Conservation (phyloP, 345 rosid genomes). For the Combretum micranthum region DNA sequence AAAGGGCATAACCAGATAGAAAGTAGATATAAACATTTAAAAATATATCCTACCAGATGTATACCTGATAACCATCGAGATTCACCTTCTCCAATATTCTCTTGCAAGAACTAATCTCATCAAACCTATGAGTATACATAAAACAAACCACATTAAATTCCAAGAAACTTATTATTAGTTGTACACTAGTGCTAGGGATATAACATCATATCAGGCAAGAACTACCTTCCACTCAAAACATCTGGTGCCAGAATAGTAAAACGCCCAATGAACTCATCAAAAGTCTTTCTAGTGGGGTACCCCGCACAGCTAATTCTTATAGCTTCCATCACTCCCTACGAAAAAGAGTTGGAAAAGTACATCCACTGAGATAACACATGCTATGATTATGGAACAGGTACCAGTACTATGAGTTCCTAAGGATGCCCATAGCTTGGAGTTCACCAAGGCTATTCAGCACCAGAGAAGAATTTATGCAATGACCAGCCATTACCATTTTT, state of each 20-base stretch:
- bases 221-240: conserved; percentile 49
- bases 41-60: not conserved
- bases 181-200: not conserved
- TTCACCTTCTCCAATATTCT: conserved; percentile 66
- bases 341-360: not conserved
- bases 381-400: conserved; percentile 3
- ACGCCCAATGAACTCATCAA: conserved; percentile 62
- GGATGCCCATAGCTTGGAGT: conserved; percentile 10
- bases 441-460: no score
- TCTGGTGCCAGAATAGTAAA: conserved; percentile 64
- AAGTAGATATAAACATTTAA: not conserved
- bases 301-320: conserved; percentile 99
- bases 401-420: conserved; percentile 2
- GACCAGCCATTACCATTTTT: no score
- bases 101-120: conserved; percentile 75
- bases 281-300: conserved; percentile 81
- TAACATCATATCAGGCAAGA: not conserved
- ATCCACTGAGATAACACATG: conserved; percentile 4
- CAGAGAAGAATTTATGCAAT: no score
- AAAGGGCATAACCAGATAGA: no score
- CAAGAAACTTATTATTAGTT: not conserved
- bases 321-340: conserved; percentile 96
- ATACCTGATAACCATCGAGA: conserved; percentile 82
- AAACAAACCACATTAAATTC: not conserved
- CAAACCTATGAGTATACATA: conserved; percentile 27